Evolutionary conservation across 1,139 yeast genomes (phyloP).

Genomic region (Eremothecium gossypii): DNA sequence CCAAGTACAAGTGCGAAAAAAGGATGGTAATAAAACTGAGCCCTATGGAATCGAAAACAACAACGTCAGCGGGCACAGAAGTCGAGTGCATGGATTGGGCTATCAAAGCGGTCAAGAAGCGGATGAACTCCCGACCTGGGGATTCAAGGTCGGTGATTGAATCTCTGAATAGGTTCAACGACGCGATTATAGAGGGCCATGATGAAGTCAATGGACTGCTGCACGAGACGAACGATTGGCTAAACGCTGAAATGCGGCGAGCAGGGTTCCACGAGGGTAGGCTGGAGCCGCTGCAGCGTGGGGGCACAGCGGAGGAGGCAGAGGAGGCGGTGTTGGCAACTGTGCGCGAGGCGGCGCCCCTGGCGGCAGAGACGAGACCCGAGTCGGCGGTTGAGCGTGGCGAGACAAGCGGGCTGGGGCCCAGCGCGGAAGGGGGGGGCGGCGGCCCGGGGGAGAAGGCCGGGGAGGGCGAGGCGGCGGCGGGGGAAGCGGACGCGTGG

Average conservation of each 20-base stretch:
- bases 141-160: conserved; percentile 28
- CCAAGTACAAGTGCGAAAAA: no score
- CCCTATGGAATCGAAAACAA: conserved; percentile 1
- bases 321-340: background rate
- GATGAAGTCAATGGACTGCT: conserved; percentile 15
- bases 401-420: background rate
- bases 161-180: conserved; percentile 23
- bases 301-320: background rate
- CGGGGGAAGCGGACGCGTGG: background rate
- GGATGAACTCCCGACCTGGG: conserved; percentile 22
- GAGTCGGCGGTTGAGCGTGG: background rate
- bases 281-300: background rate
- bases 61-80: background rate
- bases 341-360: background rate
- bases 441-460: conserved; percentile 7
- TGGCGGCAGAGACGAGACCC: background rate
- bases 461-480: conserved; percentile 1
- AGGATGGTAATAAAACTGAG: no score
- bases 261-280: conserved; percentile 2
- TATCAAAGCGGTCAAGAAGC: conserved; percentile 22
- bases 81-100: conserved; percentile 25
- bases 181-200: conserved; percentile 17
- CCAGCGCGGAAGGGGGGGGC: conserved; percentile 1
- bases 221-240: conserved; percentile 16
- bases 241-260: conserved; percentile 11